Evolutionary conservation across 805 yeast genomes (phyloP).

Genomic region (Metschnikowia santaceciliae): DNA sequence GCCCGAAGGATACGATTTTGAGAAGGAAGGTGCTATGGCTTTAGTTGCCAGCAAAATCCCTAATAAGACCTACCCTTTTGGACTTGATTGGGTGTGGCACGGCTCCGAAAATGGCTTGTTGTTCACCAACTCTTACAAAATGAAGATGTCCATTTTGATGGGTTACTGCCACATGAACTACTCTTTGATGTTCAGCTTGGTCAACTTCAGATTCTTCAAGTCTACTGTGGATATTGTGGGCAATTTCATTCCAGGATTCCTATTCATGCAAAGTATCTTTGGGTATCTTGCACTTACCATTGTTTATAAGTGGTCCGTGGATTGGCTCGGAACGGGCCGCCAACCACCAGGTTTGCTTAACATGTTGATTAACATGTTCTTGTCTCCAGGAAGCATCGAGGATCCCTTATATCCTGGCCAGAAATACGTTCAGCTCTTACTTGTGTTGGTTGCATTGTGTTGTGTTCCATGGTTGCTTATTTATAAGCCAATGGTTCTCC

Average conservation of each 20-base stretch:
- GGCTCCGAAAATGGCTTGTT: constrained; percentile 71
- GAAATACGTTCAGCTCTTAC: constrained; percentile 52
- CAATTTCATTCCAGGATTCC: constrained; percentile 67
- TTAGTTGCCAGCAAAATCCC: constrained; percentile 42
- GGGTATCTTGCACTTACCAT: constrained; percentile 67
- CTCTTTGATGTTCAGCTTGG: constrained; percentile 64
- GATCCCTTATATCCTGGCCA: constrained; percentile 67
- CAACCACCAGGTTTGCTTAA: constrained; percentile 72
- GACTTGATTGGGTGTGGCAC: constrained; percentile 74
- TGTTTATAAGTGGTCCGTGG: constrained; percentile 69
- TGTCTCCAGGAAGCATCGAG: constrained; percentile 66
- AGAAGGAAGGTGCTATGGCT: constrained; percentile 24
- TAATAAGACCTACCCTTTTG: constrained; percentile 54
- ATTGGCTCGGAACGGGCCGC: constrained; percentile 59
- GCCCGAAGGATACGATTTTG: constrained; percentile 40
- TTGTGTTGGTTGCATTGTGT: constrained; percentile 55
- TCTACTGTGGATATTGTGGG: constrained; percentile 65
- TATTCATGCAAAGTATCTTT: constrained; percentile 73
- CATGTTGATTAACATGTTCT: constrained; percentile 73
- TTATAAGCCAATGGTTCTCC: constrained; percentile 54
- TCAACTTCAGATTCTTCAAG: constrained; percentile 54
- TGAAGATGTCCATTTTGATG: constrained; percentile 73
- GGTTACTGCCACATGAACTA: constrained; percentile 75
- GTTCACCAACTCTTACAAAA: constrained; percentile 70
- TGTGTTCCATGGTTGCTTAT: constrained; percentile 75